These are phyloP conservation scores for Ceratocystiopsis brevicomis DNA, from an alignment of 2,329 filamentous ascomycete species.

Conservation along the genomic window DNA sequence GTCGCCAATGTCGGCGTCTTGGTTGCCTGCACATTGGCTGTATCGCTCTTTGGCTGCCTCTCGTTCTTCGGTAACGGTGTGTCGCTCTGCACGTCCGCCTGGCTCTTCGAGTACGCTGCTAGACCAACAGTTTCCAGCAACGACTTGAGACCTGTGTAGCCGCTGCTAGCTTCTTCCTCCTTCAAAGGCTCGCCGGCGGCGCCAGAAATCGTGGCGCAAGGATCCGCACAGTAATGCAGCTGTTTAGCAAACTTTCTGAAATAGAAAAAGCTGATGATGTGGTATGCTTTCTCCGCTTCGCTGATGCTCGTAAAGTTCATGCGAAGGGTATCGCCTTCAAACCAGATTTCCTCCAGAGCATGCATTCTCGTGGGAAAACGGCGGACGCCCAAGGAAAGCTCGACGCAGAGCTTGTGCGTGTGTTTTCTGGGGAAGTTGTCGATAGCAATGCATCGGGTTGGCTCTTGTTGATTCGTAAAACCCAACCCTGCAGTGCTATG, in stretches of 20 bases:
- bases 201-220: neutral
- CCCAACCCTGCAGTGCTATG: no score
- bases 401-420: constrained; percentile 5
- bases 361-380: neutral
- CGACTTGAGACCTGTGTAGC: constrained; percentile 4
- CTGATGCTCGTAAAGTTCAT: constrained; percentile 8
- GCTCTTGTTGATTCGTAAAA: neutral
- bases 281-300: constrained; percentile 4
- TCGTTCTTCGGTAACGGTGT: no score
- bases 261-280: constrained; percentile 3
- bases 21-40: neutral
- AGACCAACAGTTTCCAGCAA: constrained; percentile 7
- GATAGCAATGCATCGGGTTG: constrained; percentile 6
- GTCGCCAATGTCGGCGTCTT: neutral
- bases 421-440: constrained; percentile 4
- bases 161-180: constrained; percentile 3
- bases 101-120: constrained; percentile 2
- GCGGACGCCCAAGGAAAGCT: constrained; percentile 2
- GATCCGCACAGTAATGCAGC: constrained; percentile 3
- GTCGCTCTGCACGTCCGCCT: neutral
- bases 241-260: constrained; percentile 4
- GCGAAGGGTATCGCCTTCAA: constrained; percentile 2
- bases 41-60: no score
- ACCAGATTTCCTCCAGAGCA: constrained; percentile 8
- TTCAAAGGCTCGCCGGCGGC: neutral